Base-by-base conservation (phyloP, 768 basidiomycete genomes). In the Lanmaoa pseudosensibilis region DNA sequence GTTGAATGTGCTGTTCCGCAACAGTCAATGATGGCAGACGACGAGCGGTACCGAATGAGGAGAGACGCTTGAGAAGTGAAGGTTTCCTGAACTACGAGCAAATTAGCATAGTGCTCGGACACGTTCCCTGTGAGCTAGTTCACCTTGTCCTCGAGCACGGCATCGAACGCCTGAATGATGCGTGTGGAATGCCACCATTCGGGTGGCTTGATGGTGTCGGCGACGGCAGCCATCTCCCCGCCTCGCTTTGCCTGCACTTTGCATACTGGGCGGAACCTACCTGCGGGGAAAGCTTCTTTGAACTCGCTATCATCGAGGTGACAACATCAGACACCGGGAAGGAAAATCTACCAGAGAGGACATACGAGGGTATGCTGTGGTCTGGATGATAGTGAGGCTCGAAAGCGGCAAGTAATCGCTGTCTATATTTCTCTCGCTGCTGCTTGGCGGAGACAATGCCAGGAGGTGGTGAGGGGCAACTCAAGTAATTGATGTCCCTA, bases 131-230 rank as follows among this genome's bases (percentile, higher is more conserved):
- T 21, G 13, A 34, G 40, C 30, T 21, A 27, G 25, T 41, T 65
- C 73, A 91, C 90, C 81, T 85, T 91, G 66, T 95, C 90, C 60
- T 88, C 85, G 52, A 97, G 78, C 37, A 96, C 92, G 46, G 78
- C 78, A 69, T 96, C 94, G 59, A 97, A 94, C 13, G 92, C 94
- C 63, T 90, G 87, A 51, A 97, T 90, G 64, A 96, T 90, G 46
- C 88, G 85, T 3, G 90, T 92, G 33, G 90, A 91, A 65, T 93
- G 87, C 94, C 94, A 97, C 94, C 94, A 97, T 60, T 87, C 86
- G 0, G 94, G 94, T 38, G 92, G 79, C 66, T 91, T 89, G 67
- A 96, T 90, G 61, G 90, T 87, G 65, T 96, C 94, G 3, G 92
- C 92, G 15, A 94, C 89, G 34, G 89, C 85, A 41, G 90, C 80